These are phyloP conservation scores for Hemisphaericaspora lyxosophila DNA, from an alignment of 1,139 yeast species.

Conservation along the genomic window DNA sequence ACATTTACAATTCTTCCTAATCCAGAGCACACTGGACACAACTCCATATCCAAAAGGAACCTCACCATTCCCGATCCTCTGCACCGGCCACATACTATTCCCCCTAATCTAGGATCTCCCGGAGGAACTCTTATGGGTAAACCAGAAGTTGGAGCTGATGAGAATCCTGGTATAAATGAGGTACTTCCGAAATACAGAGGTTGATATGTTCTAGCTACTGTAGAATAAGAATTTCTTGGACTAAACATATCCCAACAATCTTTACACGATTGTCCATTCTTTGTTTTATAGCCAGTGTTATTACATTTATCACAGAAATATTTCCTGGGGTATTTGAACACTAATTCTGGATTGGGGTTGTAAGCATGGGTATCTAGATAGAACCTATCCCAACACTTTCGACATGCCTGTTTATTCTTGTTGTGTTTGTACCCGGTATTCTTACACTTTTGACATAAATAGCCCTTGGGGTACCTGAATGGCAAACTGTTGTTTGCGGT, in stretches of 20 bases:
- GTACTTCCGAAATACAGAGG: slow-evolving; percentile 19
- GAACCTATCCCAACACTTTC: slow-evolving; percentile 36
- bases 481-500: slow-evolving; percentile 49
- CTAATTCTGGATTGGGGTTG: slow-evolving; percentile 41
- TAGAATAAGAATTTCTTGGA: slow-evolving; percentile 30
- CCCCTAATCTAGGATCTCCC: slow-evolving; percentile 86
- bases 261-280: slow-evolving; percentile 66
- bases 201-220: slow-evolving; percentile 7
- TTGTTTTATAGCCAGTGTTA: slow-evolving; percentile 69
- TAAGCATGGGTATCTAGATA: slow-evolving; percentile 32
- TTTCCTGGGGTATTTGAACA: slow-evolving; percentile 56
- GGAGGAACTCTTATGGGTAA: slow-evolving; percentile 53
- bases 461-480: slow-evolving; percentile 46
- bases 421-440: slow-evolving; percentile 42
- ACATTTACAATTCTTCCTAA: slow-evolving; percentile 50
- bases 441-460: slow-evolving; percentile 39
- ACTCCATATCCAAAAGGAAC: slow-evolving; percentile 51
- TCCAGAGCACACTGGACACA: slow-evolving; percentile 65
- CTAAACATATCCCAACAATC: slow-evolving; percentile 72
- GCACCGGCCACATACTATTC: slow-evolving; percentile 74
- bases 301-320: slow-evolving; percentile 68
- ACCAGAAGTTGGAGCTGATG: slow-evolving; percentile 5
- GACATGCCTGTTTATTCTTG: slow-evolving; percentile 31
- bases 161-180: slow-evolving; percentile 14
- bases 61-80: slow-evolving; percentile 64